Base-by-base conservation (phyloP, 257 asterid species). In the Ballota nigra region DNA sequence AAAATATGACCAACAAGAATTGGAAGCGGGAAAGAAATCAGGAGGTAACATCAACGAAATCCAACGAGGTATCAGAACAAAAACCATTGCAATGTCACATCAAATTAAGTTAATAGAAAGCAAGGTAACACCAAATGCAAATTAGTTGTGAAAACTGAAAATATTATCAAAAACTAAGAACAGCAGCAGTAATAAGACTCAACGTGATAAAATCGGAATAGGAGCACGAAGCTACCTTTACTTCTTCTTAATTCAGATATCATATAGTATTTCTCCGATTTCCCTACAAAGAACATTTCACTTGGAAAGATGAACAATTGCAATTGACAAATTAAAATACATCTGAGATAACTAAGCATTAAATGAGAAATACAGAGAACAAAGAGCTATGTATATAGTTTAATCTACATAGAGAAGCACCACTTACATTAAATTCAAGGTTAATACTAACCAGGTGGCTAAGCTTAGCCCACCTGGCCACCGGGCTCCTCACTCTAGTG, bases 231-330 rank as follows among this genome's bases (percentile, higher is more conserved):
- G 83, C 89, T 85, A 88, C 91, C 91, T 87, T 81, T 79, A 82
- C 79, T 83, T 87, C 89, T 76, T 80, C 89, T 66, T 85, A 69
- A 75, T 84, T 88, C 95, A 86, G 93, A 89, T 83, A 83, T 85
- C 96, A 83, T 75, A 73, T 68, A 85, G 90, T 80, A 81, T 51
- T 33, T 86, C 86, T 86, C 85, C 89, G 80, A 87, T 52, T 53
- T 80, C 80, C 96, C 93, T 89, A 86, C 93, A 89, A 77, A 89
- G 83, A 82, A 89, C 70, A 83, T 60, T 71, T 85, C 79, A 89
- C 82, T 13, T 82, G 91, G 91, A 79, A 82, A 83, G 78, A 78
- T 73, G 85, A 89, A 82, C 78, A 83, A 47, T 75, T 69, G 73
- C 83, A 66, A 53, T 72, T 63, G 74, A 74, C 34, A 70, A 76